Conservation (phyloP, 139 green algal species). For the Eudorina sp. region DNA sequence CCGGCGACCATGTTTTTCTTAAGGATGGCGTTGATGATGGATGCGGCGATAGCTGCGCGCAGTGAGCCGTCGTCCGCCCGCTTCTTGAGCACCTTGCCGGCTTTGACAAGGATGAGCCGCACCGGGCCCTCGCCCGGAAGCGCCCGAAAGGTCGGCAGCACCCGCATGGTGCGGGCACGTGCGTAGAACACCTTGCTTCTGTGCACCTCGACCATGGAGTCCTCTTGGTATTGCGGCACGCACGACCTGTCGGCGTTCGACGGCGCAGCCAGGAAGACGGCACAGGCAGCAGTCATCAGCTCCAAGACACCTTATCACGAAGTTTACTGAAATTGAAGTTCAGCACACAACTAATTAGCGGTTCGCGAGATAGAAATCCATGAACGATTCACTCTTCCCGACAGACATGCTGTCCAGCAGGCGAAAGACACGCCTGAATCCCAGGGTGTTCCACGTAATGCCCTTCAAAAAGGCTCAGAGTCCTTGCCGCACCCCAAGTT, state of each 20-base stretch:
- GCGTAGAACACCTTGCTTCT: conserved; percentile 25
- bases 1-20: conserved; percentile 7
- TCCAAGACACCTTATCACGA: too few relatives aligned
- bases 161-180: not conserved
- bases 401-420: too few relatives aligned
- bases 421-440: too few relatives aligned
- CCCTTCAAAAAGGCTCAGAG: too few relatives aligned
- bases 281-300: too few relatives aligned
- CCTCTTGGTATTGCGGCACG: conserved; percentile 28
- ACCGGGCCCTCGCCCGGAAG: conserved; percentile 8
- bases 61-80: not conserved
- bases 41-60: not conserved
- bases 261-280: too few relatives aligned
- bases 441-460: too few relatives aligned
- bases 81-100: not conserved
- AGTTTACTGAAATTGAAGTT: too few relatives aligned
- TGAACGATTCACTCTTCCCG: too few relatives aligned
- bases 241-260: conserved; percentile 31
- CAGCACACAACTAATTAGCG: too few relatives aligned
- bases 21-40: not conserved
- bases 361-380: too few relatives aligned
- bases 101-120: not conserved
- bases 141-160: conserved; percentile 29
- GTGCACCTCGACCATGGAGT: conserved; percentile 35
- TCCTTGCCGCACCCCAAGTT: too few relatives aligned